Evolutionary conservation across 306 rosid genomes (phyloP), one percentile per base, ranked within the genome.

Genomic region (Cajanus cajan): DNA sequence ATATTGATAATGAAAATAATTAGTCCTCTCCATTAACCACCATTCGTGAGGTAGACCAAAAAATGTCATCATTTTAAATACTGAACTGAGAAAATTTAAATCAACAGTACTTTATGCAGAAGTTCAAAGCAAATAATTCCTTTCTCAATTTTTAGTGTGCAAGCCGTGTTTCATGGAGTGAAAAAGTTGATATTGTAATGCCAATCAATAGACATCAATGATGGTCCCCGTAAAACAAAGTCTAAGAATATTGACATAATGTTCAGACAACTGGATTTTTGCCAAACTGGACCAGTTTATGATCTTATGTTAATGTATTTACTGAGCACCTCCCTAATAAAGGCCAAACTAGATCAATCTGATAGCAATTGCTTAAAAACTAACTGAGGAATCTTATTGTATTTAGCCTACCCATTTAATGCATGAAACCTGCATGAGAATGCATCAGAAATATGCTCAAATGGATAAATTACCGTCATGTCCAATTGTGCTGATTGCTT

Each of bases 401-500:
- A 16, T 41, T 41, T 41, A 52, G 59, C 28, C 36, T n/a, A 63
- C 64, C 64, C 68, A 66, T 28, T 16, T 39, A 45, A 58, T 68
- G 68, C 78, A 59, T 57, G 55, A 59, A 68, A 65, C 72, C 34
- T 55, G 48, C 78, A 65, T 40, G 25, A 67, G 37, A 69, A 55
- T 47, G 71, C 19, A 70, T 6, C 19, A 76, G 48, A 65, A 61
- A 79, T 55, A 58, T 40, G 52, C n/a, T 13, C 16, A 69, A 81
- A 73, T 25, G 62, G 11, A 57, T 58, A 73, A 78, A 52, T 89
- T 92, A 94, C 98, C 90, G 98, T 94, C 97, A 90, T 92, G 88
- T 94, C 98, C 91, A 94, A 55, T 79, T 94, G 98, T 69, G 98
- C 92, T 0, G 98, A 91, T 85, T 94, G 97, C 89, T 88, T 90